Conservation (phyloP, 2,329 filamentous ascomycete genomes). For the Metarhizium robertsii region DNA sequence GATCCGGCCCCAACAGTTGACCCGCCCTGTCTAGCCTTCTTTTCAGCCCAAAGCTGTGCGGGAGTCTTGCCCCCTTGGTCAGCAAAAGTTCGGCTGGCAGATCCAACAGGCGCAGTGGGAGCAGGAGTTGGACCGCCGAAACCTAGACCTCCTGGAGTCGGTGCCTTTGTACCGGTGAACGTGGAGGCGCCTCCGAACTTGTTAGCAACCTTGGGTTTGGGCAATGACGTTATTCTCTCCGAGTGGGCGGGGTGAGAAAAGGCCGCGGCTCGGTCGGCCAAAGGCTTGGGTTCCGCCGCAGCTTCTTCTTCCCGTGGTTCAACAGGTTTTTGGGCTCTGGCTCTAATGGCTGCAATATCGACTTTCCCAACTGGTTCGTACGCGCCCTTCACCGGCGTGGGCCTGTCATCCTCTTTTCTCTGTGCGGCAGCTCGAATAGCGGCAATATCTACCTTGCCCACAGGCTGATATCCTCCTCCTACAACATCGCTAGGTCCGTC, state of each 20-base stretch:
- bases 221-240: conserved; percentile 75
- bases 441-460: conserved; percentile 96
- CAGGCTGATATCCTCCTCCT: conserved; percentile 78
- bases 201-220: conserved; percentile 92
- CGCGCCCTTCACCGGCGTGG: conserved; percentile 77
- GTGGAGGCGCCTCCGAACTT: conserved; percentile 65
- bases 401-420: conserved; percentile 66
- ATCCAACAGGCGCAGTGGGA: conserved; percentile 54
- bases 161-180: conserved; percentile 85
- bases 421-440: conserved; percentile 71
- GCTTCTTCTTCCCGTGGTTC: conserved; percentile 25
- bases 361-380: conserved; percentile 96
- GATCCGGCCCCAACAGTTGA: conserved; percentile 32
- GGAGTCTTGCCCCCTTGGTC: conserved; percentile 94
- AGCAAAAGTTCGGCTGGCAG: conserved; percentile 86
- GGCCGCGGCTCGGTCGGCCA: conserved; percentile 68
- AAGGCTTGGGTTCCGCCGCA: conserved; percentile 41
- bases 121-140: conserved; percentile 50
- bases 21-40: conserved; percentile 74
- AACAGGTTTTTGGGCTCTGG: conserved; percentile 62
- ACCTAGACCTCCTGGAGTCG: conserved; percentile 60
- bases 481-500: conserved; percentile 55
- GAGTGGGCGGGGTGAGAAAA: conserved; percentile 55
- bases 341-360: conserved; percentile 88
- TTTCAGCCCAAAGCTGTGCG: conserved; percentile 94